Evolutionary conservation across 2,329 filamentous ascomycete species (phyloP).

Genomic region (Hypoxylon sp.): DNA sequence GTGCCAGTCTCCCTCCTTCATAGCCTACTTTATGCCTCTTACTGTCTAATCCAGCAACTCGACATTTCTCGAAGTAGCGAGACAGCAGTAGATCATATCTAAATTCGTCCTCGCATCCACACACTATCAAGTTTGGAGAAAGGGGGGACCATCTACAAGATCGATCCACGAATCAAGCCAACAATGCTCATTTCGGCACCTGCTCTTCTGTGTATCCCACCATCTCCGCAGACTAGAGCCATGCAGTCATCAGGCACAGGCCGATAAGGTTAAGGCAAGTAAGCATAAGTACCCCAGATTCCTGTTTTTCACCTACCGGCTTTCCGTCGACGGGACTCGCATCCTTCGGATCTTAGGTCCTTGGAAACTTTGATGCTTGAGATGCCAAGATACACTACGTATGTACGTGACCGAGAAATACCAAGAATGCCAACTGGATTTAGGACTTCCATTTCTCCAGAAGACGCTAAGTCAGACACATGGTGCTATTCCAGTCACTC

Average conservation of each 20-base stretch:
- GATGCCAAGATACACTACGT: conserved; percentile 31
- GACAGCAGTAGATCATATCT: not conserved
- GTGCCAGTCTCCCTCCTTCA: not conserved
- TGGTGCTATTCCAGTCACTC: conserved; percentile 27
- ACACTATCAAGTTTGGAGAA: conserved; percentile 22
- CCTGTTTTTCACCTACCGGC: conserved; percentile 42
- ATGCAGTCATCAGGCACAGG: conserved; percentile 20
- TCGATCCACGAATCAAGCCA: not conserved
- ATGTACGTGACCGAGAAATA: conserved; percentile 24
- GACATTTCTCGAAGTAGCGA: conserved; percentile 18
- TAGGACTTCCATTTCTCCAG: conserved; percentile 36
- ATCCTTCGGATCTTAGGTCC: conserved; percentile 35
- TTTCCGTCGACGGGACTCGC: conserved; percentile 28
- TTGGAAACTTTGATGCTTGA: conserved; percentile 12
- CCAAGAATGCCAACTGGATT: conserved; percentile 5
- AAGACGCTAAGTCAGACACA: conserved; percentile 12
- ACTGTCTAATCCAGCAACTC: not conserved
- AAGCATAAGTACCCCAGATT: conserved; percentile 47
- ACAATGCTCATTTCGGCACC: conserved; percentile 2
- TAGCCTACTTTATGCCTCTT: not conserved
- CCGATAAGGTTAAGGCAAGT: conserved; percentile 17
- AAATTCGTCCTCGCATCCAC: conserved; percentile 14
- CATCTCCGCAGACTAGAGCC: conserved; percentile 14
- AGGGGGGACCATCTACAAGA: conserved; percentile 5
- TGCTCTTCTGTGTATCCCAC: conserved; percentile 14